A percentile compares a stretch with the other conserved stretches of the same genome.
Conservation (phyloP, 2,329 filamentous ascomycete species). For the Beauveria caledonica region DNA sequence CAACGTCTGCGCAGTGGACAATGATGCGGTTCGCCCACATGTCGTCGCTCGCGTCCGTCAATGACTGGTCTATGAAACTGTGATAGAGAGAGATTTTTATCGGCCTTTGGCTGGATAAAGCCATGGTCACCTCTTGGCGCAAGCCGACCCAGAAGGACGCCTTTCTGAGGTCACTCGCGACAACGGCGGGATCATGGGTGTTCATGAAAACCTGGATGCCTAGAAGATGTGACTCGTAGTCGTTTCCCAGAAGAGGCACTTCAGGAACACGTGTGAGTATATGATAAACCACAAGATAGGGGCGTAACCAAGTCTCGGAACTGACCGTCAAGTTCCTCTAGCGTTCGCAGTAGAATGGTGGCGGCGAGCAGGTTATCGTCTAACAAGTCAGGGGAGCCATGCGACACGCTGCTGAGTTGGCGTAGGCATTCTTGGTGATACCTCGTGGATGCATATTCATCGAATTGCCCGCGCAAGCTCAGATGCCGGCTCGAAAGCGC, state of each 20-base stretch:
- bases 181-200: slow-evolving; percentile 13
- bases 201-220: background rate
- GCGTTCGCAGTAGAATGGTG: background rate
- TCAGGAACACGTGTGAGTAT: background rate
- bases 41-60: slow-evolving; percentile 38
- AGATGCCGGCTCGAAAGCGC: slow-evolving; percentile 48
- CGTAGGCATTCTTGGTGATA: slow-evolving; percentile 35
- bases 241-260: background rate
- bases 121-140: slow-evolving; percentile 51
- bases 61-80: background rate
- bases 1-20: slow-evolving; percentile 53
- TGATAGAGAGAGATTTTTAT: slow-evolving; percentile 20
- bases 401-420: background rate
- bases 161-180: slow-evolving; percentile 33
- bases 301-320: background rate
- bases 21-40: slow-evolving; percentile 54
- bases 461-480: slow-evolving; percentile 33
- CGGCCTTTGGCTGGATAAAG: slow-evolving; percentile 38
- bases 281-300: background rate
- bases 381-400: background rate
- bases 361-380: background rate
- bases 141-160: slow-evolving; percentile 51
- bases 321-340: background rate
- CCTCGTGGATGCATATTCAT: slow-evolving; percentile 39
- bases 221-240: background rate